These are phyloP conservation scores for Daldinia loculata DNA, from an alignment of 495 filamentous ascomycete genomes.

Conservation along the genomic window DNA sequence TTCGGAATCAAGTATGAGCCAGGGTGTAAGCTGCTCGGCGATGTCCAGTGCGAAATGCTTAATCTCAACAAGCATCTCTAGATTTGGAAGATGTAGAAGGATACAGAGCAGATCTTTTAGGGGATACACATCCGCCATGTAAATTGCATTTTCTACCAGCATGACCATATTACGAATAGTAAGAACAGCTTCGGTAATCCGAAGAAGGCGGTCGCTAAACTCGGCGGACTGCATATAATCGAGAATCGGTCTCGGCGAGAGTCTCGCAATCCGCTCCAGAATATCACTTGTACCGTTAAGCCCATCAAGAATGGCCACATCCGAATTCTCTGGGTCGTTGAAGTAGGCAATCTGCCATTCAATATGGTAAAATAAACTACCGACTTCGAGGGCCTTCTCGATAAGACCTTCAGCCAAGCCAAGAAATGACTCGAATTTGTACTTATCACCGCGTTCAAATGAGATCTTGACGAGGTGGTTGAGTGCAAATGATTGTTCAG, in stretches of 20 bases:
- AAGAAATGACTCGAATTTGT: constrained; percentile 91
- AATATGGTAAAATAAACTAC: constrained; percentile 79
- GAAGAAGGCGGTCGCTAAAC: constrained; percentile 72
- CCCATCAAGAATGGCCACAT: constrained; percentile 71
- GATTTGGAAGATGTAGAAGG: constrained; percentile 77
- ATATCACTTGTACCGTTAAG: constrained; percentile 80
- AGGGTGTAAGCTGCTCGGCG: constrained; percentile 87
- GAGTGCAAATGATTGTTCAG: constrained; percentile 87
- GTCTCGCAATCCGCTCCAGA: constrained; percentile 68
- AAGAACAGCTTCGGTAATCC: constrained; percentile 85
- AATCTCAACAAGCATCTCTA: constrained; percentile 80
- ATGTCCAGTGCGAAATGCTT: constrained; percentile 94
- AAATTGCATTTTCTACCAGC: constrained; percentile 84
- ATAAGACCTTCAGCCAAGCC: constrained; percentile 88
- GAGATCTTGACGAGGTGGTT: constrained; percentile 96
- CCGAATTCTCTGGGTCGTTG: constrained; percentile 59
- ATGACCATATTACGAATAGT: constrained; percentile 94
- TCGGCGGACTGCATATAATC: constrained; percentile 81
- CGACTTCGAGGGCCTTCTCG: constrained; percentile 78
- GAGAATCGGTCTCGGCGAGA: constrained; percentile 60
- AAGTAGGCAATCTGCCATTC: constrained; percentile 81
- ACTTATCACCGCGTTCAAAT: constrained; percentile 92
- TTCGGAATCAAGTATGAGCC: constrained; percentile 71
- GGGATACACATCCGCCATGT: constrained; percentile 74
- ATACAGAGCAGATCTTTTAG: constrained; percentile 84